Percentiles rank a stretch among this genome's conserved stretches.
phyloP scores from a whole-genome alignment of 768 basidiomycete species.

The Phaffia tasmanica region DNA sequence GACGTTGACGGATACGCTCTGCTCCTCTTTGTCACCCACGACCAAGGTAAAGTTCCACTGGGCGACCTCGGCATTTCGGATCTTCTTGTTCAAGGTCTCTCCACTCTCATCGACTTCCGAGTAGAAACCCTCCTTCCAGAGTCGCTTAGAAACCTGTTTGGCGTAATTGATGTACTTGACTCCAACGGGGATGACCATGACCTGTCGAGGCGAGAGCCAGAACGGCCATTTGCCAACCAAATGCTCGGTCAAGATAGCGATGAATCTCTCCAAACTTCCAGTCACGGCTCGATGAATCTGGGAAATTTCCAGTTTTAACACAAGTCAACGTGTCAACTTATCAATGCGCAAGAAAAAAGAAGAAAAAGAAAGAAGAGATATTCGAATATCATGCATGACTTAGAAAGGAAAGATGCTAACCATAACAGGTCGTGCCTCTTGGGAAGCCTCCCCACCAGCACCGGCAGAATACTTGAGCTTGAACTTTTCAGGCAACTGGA shows the following conservation, averaged over 20 bases:
- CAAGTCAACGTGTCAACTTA: no score
- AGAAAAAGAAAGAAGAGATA: not conserved
- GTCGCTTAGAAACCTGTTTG: constrained; percentile 57
- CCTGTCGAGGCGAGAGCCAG: constrained; percentile 95
- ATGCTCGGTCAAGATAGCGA: constrained; percentile 93
- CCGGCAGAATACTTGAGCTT: constrained; percentile 69
- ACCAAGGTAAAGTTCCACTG: constrained; percentile 98
- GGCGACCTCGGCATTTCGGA: constrained; percentile 89
- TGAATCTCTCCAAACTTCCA: constrained; percentile 87
- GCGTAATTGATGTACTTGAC: constrained; percentile 84
- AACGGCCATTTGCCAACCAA: constrained; percentile 99
- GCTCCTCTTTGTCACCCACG: constrained; percentile 86
- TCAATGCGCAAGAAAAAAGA: not conserved
- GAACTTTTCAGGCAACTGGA: constrained; percentile 94
- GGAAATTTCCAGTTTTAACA: not conserved
- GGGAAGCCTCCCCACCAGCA: constrained; percentile 57
- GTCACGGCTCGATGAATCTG: constrained; percentile 86
- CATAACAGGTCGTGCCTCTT: constrained; percentile 67
- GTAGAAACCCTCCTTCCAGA: constrained; percentile 61
- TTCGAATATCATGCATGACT: no score
- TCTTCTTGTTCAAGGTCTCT: constrained; percentile 91
- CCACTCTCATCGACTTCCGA: constrained; percentile 86
- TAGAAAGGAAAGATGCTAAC: not conserved
- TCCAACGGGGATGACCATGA: constrained; percentile 87
- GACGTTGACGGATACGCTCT: constrained; percentile 78